phyloP scores from a whole-genome alignment of 345 rosid species.

The Psidium friedrichsthalianum region DNA sequence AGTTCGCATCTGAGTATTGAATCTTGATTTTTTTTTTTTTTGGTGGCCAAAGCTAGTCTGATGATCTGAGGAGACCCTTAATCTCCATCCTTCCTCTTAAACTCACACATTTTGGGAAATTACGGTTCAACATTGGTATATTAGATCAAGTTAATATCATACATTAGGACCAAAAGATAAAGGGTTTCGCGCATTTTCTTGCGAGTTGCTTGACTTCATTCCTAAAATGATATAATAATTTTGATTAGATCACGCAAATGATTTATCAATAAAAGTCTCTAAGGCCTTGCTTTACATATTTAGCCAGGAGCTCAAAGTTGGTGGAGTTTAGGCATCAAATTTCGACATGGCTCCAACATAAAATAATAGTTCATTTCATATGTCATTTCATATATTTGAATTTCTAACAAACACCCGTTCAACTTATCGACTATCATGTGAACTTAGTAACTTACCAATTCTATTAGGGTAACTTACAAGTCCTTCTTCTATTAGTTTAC shows the following conservation, averaged over 20 bases:
- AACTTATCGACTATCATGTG: neutral
- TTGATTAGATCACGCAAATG: neutral
- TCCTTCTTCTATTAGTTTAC: neutral
- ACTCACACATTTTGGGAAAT: neutral
- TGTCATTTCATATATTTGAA: neutral
- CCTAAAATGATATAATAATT: neutral
- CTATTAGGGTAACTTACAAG: neutral
- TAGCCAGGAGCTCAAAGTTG: neutral
- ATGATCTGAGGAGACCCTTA: neutral
- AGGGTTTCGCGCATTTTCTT: neutral
- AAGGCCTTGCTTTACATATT: neutral
- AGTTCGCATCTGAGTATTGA: neutral
- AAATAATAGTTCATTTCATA: neutral
- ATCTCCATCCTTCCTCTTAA: neutral
- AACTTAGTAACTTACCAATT: neutral
- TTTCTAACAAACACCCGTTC: neutral
- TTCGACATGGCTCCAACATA: neutral
- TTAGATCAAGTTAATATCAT: neutral
- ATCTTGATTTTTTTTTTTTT: neutral
- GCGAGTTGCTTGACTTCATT: neutral
- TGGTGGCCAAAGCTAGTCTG: neutral
- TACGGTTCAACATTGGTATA: neutral
- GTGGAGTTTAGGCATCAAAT: neutral
- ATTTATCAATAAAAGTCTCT: neutral
- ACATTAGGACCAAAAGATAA: neutral